A percentile compares a stretch with the other conserved stretches of the same genome.
Evolutionary conservation across 768 basidiomycete genomes (phyloP).

Genomic region (Naganishia kalamii): DNA sequence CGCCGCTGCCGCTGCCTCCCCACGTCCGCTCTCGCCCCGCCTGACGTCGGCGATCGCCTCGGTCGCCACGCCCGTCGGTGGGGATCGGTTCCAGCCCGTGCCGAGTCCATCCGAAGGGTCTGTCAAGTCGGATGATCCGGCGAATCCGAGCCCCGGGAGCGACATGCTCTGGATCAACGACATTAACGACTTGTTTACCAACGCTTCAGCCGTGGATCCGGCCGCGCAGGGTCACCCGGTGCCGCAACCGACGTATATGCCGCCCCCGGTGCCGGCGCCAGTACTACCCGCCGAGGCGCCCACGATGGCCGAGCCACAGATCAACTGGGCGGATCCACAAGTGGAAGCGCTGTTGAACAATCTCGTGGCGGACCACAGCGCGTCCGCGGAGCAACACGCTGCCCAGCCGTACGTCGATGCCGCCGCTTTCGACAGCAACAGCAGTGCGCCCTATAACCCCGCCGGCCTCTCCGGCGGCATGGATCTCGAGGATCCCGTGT

Average conservation of each 20-base stretch:
- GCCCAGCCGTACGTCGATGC: not conserved
- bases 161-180: slow-evolving; percentile 15
- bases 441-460: not conserved
- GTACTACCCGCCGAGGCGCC: not conserved
- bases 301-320: not conserved
- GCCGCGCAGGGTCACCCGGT: not conserved
- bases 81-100: slow-evolving; percentile 1
- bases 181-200: slow-evolving; percentile 3
- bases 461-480: not conserved
- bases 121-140: not conserved
- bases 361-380: not conserved
- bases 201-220: slow-evolving; percentile 7
- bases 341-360: slow-evolving; percentile 1
- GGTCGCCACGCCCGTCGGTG: not conserved
- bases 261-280: not conserved
- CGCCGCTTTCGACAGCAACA: not conserved
- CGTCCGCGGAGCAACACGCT: not conserved
- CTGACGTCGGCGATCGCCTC: not conserved
- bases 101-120: slow-evolving; percentile 1
- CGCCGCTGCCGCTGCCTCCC: not conserved
- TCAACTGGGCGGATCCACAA: slow-evolving; percentile 2
- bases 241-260: not conserved
- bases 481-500: slow-evolving; percentile 1
- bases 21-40: not conserved
- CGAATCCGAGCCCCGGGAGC: not conserved